Base-by-base conservation (phyloP, 164 flowering plant species). In the Santalum album region DNA sequence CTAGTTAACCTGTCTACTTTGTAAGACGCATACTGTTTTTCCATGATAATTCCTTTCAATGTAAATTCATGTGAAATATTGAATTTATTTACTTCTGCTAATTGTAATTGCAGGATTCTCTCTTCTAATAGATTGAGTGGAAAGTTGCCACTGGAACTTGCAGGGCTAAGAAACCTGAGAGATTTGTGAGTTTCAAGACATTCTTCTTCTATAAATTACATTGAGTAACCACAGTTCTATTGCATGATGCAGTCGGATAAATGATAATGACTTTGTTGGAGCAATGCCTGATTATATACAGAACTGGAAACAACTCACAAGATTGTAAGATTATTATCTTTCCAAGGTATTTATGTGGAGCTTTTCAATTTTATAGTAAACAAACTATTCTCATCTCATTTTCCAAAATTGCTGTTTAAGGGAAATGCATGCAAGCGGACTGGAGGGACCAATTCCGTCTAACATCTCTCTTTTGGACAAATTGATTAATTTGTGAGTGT, bases 361-460 rank as follows among this genome's bases (percentile, higher is more conserved):
- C 24, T 10, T 54, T 39, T 4, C n/a, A n/a, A n/a, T n/a, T n/a
- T n/a, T n/a, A n/a, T n/a, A n/a, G n/a, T n/a, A n/a, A n/a, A n/a
- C n/a, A n/a, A n/a, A n/a, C n/a, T n/a, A n/a, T n/a, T n/a, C n/a
- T n/a, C n/a, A n/a, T n/a, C n/a, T n/a, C n/a, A n/a, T n/a, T n/a
- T n/a, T n/a, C n/a, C n/a, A n/a, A 40, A 34, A 9, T 40, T 44
- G 16, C n/a, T 39, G 39, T 19, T 59, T 48, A 49, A 86, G 95
- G 67, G 81, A 72, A 58, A 72, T 87, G 68, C 70, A 71, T 32
- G 86, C 78, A 25, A 84, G 80, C 69, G 90, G 90, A 49, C 51
- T 84, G 24, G 61, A 56, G 52, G 88, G 90, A 1, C 90, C 90
- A 2, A 80, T 84, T 65, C 95, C 95, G 18, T 48, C 74, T 34